These are phyloP conservation scores for Saccharomycopsis phalli DNA, from an alignment of 1,139 yeast genomes.

Conservation along the genomic window DNA sequence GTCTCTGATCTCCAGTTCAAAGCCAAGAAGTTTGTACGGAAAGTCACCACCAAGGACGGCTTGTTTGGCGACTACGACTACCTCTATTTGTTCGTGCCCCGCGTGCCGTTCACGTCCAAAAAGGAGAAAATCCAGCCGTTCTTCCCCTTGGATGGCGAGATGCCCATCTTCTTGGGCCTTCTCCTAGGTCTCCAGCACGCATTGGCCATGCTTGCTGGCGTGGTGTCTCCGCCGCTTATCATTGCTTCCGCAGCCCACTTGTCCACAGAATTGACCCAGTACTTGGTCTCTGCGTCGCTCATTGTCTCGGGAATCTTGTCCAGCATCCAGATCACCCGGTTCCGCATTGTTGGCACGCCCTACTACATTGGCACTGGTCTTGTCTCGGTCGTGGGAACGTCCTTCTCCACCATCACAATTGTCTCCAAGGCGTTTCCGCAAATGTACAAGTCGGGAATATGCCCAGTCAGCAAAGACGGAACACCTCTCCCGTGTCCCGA, in stretches of 20 bases:
- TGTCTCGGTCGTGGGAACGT: conserved; percentile 81
- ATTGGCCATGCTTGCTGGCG: conserved; percentile 84
- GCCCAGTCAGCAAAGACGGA: conserved; percentile 55
- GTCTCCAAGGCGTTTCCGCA: conserved; percentile 67
- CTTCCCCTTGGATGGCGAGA: conserved; percentile 66
- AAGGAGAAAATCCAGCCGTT: conserved; percentile 59
- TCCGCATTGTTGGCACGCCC: conserved; percentile 62
- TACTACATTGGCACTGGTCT: conserved; percentile 81
- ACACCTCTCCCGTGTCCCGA: conserved; percentile 72
- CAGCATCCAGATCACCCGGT: conserved; percentile 67
- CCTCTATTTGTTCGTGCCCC: conserved; percentile 65
- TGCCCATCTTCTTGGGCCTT: conserved; percentile 71
- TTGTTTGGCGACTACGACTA: conserved; percentile 79
- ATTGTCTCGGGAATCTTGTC: conserved; percentile 72
- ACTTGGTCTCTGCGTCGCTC: conserved; percentile 69
- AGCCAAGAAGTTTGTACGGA: conserved; percentile 24
- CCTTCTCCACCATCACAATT: conserved; percentile 79
- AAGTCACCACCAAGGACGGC: conserved; percentile 66
- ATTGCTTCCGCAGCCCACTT: conserved; percentile 57
- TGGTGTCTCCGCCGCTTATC: conserved; percentile 76
- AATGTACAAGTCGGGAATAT: conserved; percentile 67
- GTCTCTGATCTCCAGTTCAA: conserved; percentile 6
- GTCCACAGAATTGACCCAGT: conserved; percentile 41
- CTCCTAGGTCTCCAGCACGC: conserved; percentile 81
- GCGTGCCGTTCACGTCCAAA: conserved; percentile 53